phyloP scores from a whole-genome alignment of 2,329 filamentous ascomycete genomes.

The Pseudocercospora musae region DNA sequence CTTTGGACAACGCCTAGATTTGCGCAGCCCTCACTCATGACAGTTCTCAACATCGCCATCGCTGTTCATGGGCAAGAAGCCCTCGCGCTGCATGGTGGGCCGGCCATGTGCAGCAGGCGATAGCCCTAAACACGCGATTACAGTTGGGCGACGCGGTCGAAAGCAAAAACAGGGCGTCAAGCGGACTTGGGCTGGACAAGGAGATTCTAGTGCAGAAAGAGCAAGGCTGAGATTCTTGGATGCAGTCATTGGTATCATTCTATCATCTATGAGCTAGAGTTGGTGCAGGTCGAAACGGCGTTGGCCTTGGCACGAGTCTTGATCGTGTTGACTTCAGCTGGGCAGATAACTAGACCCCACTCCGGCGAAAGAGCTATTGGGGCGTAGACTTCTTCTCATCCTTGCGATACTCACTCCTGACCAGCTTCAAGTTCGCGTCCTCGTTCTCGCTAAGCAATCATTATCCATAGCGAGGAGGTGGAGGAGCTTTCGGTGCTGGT shows the following conservation, averaged over 20 bases:
- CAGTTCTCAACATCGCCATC: not conserved
- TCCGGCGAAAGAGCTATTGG: too few relatives aligned
- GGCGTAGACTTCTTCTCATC: too few relatives aligned
- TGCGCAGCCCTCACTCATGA: not conserved
- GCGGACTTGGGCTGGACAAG: not conserved
- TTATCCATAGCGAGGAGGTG: too few relatives aligned
- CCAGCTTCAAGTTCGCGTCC: too few relatives aligned
- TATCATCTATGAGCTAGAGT: constrained; percentile 28
- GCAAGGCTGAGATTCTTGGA: not conserved
- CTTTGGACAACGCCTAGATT: not conserved
- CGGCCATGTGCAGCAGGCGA: not conserved
- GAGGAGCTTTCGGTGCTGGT: too few relatives aligned
- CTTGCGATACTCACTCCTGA: too few relatives aligned
- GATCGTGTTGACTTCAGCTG: constrained; percentile 40
- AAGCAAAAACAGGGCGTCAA: not conserved
- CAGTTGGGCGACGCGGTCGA: not conserved
- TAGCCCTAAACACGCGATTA: not conserved
- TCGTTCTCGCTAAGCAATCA: too few relatives aligned
- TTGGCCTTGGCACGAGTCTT: constrained; percentile 55
- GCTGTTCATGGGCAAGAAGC: not conserved
- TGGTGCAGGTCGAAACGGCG: constrained; percentile 52
- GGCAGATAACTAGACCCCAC: too few relatives aligned
- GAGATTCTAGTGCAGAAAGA: not conserved
- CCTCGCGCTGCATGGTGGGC: not conserved
- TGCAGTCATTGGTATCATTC: not conserved